Percentiles rank a stretch among this genome's conserved stretches.
Evolutionary conservation across 441 rosid genomes (phyloP).

Genomic region (Macaranga tanarius): DNA sequence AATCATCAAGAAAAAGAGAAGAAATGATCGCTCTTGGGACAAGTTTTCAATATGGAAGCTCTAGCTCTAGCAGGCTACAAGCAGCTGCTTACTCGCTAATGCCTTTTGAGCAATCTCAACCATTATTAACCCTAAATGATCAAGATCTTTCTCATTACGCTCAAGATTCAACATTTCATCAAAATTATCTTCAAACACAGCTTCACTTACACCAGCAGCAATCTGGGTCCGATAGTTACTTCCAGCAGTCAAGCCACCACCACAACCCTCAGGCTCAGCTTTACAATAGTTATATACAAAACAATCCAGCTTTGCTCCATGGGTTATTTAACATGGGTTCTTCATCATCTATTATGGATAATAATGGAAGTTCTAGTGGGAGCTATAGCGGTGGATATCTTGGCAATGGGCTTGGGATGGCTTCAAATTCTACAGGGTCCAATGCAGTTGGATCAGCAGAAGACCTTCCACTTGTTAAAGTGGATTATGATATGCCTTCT

Average conservation of each 20-base stretch:
- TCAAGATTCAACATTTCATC: conserved; percentile 56
- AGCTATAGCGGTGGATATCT: conserved; percentile 55
- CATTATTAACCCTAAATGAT: conserved; percentile 65
- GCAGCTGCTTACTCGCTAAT: conserved; percentile 48
- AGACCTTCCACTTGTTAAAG: conserved; percentile 65
- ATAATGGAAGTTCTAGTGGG: conserved; percentile 44
- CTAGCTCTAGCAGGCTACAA: conserved; percentile 59
- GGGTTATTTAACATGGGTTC: conserved; percentile 59
- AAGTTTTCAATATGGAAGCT: conserved; percentile 55
- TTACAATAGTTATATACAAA: conserved; percentile 65
- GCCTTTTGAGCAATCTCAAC: conserved; percentile 67
- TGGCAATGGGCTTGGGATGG: conserved; percentile 57
- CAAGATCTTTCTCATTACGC: conserved; percentile 61
- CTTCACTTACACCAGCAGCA: conserved; percentile 76
- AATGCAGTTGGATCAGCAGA: conserved; percentile 48
- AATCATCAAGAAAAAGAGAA: conserved; percentile 75
- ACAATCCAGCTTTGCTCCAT: conserved; percentile 69
- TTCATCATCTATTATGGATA: conserved; percentile 43
- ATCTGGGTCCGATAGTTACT: conserved; percentile 34
- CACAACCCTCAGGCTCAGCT: conserved; percentile 37
- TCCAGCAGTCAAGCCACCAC: conserved; percentile 44
- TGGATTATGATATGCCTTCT: conserved; percentile 75
- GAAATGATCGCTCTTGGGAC: conserved; percentile 84
- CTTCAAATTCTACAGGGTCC: conserved; percentile 40
- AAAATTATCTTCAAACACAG: conserved; percentile 69